Conservation (phyloP, 768 basidiomycete genomes). For the Pleurotus sapidus region DNA sequence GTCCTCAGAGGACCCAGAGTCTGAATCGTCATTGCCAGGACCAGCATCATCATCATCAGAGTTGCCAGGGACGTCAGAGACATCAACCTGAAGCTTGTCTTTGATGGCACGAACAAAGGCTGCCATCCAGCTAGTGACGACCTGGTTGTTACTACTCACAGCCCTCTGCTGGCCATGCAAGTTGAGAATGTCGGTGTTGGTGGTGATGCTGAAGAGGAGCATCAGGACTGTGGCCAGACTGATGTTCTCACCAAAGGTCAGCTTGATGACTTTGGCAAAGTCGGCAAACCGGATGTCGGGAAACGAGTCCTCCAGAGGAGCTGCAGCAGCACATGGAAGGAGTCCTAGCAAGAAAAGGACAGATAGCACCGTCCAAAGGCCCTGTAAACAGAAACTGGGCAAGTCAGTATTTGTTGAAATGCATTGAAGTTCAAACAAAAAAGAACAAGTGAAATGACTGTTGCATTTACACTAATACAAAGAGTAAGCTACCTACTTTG, state of each 20-base stretch:
- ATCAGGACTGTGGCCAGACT: conserved; percentile 1
- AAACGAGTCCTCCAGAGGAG: not conserved
- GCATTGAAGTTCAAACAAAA: too few relatives aligned
- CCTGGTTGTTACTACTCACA: not conserved
- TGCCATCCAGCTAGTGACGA: not conserved
- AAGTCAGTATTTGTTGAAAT: too few relatives aligned
- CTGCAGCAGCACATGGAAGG: not conserved
- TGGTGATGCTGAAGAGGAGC: not conserved
- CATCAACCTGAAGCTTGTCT: not conserved
- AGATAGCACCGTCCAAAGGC: too few relatives aligned
- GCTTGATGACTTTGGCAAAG: not conserved
- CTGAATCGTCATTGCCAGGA: too few relatives aligned
- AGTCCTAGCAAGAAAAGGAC: not conserved
- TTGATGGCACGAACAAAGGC: not conserved
- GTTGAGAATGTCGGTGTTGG: conserved; percentile 1
- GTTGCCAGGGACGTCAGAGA: not conserved
- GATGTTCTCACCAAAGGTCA: not conserved
- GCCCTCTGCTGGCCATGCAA: conserved; percentile 1
- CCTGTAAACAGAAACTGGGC: too few relatives aligned
- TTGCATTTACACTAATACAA: too few relatives aligned
- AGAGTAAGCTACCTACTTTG: too few relatives aligned
- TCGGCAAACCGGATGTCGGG: conserved; percentile 1
- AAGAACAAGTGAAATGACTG: too few relatives aligned
- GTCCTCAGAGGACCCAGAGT: not conserved
- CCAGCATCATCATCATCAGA: not conserved